Percentiles rank a stretch among this genome's conserved stretches.
These are phyloP conservation scores for Galeopsis tetrahit DNA, from an alignment of 257 asterid genomes.

Conservation along the genomic window DNA sequence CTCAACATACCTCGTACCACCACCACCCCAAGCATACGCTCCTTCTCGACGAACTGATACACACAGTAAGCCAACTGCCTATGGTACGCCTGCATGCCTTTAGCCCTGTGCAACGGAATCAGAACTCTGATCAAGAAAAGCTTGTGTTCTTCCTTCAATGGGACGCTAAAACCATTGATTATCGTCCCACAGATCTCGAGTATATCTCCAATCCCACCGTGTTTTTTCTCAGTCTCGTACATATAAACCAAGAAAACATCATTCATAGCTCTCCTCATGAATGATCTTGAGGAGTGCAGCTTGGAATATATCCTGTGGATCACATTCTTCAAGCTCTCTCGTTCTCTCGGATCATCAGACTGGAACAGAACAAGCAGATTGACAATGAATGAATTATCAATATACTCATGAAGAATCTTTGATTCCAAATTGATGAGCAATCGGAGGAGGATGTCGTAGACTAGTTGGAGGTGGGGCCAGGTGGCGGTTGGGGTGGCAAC, in stretches of 20 bases:
- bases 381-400: slow-evolving; percentile 55
- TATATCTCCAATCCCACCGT: slow-evolving; percentile 74
- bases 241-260: slow-evolving; percentile 64
- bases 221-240: slow-evolving; percentile 59
- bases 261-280: slow-evolving; percentile 80
- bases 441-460: slow-evolving; percentile 69
- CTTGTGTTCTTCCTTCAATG: slow-evolving; percentile 81
- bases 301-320: slow-evolving; percentile 69
- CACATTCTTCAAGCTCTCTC: slow-evolving; percentile 66
- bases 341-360: slow-evolving; percentile 76
- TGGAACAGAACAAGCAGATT: slow-evolving; percentile 65
- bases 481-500: slow-evolving; percentile 48
- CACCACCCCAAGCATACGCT: slow-evolving; percentile 56
- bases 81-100: slow-evolving; percentile 69
- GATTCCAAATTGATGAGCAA: slow-evolving; percentile 44
- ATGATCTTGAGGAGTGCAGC: slow-evolving; percentile 58
- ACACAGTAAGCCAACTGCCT: slow-evolving; percentile 77
- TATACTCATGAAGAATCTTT: slow-evolving; percentile 38
- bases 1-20: slow-evolving; percentile 64
- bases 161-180: slow-evolving; percentile 72
- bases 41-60: slow-evolving; percentile 77
- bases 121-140: slow-evolving; percentile 63
- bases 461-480: slow-evolving; percentile 75
- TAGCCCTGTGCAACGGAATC: slow-evolving; percentile 72
- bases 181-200: slow-evolving; percentile 86